Base-by-base conservation (phyloP, 2,329 filamentous ascomycete genomes). In the Periconia macrospinosa region DNA sequence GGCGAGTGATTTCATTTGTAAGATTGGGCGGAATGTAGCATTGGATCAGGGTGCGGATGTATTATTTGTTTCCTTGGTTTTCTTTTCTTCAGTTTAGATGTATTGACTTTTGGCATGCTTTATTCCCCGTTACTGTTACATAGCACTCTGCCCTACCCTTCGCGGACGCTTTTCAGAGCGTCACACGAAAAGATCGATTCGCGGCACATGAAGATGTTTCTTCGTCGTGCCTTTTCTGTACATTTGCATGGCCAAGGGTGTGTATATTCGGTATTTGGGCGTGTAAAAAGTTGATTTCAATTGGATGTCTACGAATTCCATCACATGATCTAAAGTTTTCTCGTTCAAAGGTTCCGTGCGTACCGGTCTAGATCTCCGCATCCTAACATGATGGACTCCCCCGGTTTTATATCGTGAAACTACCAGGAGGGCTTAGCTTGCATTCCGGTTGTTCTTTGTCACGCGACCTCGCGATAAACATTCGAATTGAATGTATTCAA, bases 1-100 rank as follows among this genome's bases (percentile, higher is more conserved):
- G 84, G 85, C 59, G 83, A 86, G 77, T 86, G 20, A 11, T 35
- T 23, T 14, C 17, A 20, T 30, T 18, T 23, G 20, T 14, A 44
- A 45, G 44, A 17, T 45, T 49, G 30, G 30, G 37, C 14, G 41
- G 40, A n/a, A 18, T 17, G 20, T 23, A 41, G 49, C 41, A 40
- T 35, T 50, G 17, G 40, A 41, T 33, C 14, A 9, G 18, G 45
- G 23, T 18, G 18, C 27, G 40, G 35, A 47, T 56, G 54, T 53
- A 53, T 40, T 45, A 45, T 56, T 56, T 18, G 33, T 30, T 45
- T 47, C 53, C 43, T 42, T 30, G 15, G 30, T 52, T 45, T 23
- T 45, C 14, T 11, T 18, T 37, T 37, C 3, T n/a, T 37, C 11
- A 14, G 33, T 37, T 37, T 37, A n/a, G 15, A 27, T 27, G 23